Evolutionary conservation across 768 basidiomycete species (phyloP).

Genomic region (Lactarius sanguifluus): DNA sequence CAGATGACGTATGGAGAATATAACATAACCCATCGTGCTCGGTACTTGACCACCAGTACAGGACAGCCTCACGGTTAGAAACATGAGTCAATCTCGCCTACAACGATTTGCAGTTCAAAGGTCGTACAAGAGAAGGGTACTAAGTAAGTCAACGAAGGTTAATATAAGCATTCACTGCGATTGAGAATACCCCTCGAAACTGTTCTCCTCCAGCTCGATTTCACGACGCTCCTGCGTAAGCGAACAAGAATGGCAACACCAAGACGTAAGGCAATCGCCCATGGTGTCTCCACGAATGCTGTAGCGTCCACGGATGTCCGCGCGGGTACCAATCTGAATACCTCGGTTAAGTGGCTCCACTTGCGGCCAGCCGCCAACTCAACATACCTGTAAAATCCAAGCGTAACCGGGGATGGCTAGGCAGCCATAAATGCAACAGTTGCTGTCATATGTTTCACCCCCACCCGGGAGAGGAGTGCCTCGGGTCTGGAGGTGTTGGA

Average conservation of each 20-base stretch:
- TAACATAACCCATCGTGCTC: no score
- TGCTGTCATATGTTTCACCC: constrained; percentile 38
- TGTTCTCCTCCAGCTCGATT: constrained; percentile 48
- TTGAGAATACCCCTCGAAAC: constrained; percentile 25
- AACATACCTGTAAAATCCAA: constrained; percentile 42
- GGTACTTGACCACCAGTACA: no score
- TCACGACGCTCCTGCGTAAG: constrained; percentile 51
- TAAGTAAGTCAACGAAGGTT: no score
- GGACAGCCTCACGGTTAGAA: no score
- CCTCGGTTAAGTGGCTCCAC: neutral
- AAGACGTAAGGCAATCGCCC: constrained; percentile 43
- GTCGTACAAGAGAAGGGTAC: no score
- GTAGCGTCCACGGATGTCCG: constrained; percentile 44
- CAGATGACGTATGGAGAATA: no score
- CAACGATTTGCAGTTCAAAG: no score
- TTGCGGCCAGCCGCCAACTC: neutral
- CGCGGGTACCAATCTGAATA: constrained; percentile 38
- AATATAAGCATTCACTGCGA: neutral
- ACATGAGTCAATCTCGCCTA: no score
- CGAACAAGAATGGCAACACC: constrained; percentile 47
- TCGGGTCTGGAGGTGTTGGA: constrained; percentile 39
- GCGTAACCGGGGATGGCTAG: constrained; percentile 36
- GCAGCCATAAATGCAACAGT: constrained; percentile 42
- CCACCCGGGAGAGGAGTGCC: constrained; percentile 38
- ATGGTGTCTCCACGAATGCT: constrained; percentile 44